Base-by-base conservation (phyloP, 2,329 filamentous ascomycete species). In the Diplodia mutila region DNA sequence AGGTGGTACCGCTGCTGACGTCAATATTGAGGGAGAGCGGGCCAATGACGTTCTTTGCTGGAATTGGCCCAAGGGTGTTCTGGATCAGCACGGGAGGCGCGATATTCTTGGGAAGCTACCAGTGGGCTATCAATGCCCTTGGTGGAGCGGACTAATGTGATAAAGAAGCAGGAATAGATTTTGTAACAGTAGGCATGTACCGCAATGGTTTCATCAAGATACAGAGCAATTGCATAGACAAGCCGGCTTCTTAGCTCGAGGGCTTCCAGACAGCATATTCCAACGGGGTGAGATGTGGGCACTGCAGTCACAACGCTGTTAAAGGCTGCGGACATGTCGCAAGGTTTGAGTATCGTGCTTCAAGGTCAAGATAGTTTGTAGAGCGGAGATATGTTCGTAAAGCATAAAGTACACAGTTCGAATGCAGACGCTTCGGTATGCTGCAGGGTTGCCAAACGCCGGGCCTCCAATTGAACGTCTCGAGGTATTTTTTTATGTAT, bases 1-100 rank as follows among this genome's bases (percentile, higher is more conserved):
- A 84, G 14, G 85, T 88, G 70, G 77, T 81, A 39, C 77, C 79
- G 4, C 84, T 97, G 69, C 82, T 94, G 70, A 82, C 81, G 64
- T 81, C 84, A 23, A 91, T 97, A 68, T 81, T 89, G 75, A 81
- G 80, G 59, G 85, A 89, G 66, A 86, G 88, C 69, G 91, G 91
- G 1, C 77, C 87, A 5, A 80, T 85, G 69, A 89, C 89, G 0
- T 93, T 94, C 78, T 93, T 94, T 73, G 87, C 89, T 1, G 91
- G 91, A 1, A 85, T 90, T 72, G 93, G 91, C 18, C 95, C 95
- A 1, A 85, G 95, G 65, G 90, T 97, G 11, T 90, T 92, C 70
- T 98, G 95, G 94, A 99, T 99, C 76, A 95, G 92, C 72, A 90
- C 92, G 67, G 95, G 95, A 3, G 95, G 95, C 1, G 93, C 94